phyloP scores from a whole-genome alignment of 2,329 filamentous ascomycete genomes.

The Teratosphaeria destructans region DNA sequence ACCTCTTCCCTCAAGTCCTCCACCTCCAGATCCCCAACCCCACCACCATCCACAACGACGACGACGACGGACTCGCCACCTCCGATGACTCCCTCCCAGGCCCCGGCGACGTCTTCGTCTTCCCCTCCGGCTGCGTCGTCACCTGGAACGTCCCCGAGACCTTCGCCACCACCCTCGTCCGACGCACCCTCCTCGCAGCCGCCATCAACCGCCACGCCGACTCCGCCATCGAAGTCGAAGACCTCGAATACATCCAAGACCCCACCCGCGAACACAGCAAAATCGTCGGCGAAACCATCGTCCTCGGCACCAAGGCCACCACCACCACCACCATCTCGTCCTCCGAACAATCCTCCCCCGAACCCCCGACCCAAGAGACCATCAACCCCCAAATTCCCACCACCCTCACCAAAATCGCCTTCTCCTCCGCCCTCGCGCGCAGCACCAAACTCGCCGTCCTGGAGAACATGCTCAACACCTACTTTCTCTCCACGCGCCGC shows the following conservation, averaged over 20 bases:
- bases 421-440: slow-evolving; percentile 84
- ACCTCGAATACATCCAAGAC: slow-evolving; percentile 79
- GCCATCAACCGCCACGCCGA: slow-evolving; percentile 62
- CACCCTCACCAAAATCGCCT: slow-evolving; percentile 87
- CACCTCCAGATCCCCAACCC: slow-evolving; percentile 43
- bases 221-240: slow-evolving; percentile 70
- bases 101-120: slow-evolving; percentile 80
- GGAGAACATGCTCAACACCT: slow-evolving; percentile 69
- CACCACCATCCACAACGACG: slow-evolving; percentile 28
- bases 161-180: slow-evolving; percentile 58
- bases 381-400: slow-evolving; percentile 36
- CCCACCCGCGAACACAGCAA: slow-evolving; percentile 59
- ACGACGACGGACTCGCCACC: slow-evolving; percentile 15
- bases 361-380: not conserved
- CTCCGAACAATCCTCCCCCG: not conserved
- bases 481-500: slow-evolving; percentile 74
- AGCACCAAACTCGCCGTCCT: slow-evolving; percentile 90
- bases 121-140: slow-evolving; percentile 87
- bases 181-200: slow-evolving; percentile 62
- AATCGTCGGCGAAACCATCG: slow-evolving; percentile 79
- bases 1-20: slow-evolving; percentile 54
- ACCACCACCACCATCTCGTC: not conserved
- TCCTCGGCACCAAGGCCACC: slow-evolving; percentile 62
- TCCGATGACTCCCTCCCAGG: slow-evolving; percentile 28
- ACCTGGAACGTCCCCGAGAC: slow-evolving; percentile 78